Conservation (phyloP, 2,329 filamentous ascomycete species). For the Rhytidhysteron rufulum region DNA sequence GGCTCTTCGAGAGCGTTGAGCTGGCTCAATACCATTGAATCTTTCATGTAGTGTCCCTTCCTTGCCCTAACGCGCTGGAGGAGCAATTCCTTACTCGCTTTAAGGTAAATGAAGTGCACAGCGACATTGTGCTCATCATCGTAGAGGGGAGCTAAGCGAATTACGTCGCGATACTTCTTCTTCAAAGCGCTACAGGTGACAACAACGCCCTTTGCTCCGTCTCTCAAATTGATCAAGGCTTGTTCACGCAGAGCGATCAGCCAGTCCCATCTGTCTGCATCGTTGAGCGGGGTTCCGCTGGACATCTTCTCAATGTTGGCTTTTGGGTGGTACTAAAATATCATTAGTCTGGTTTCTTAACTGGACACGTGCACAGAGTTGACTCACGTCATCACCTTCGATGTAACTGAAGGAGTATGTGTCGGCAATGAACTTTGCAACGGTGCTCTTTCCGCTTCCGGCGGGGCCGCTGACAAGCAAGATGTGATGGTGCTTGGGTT, state of each 20-base stretch:
- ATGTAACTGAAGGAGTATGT: constrained; percentile 45
- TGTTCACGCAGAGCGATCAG: constrained; percentile 54
- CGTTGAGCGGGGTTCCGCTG: constrained; percentile 76
- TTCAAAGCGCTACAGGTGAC: constrained; percentile 95
- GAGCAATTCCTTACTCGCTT: constrained; percentile 71
- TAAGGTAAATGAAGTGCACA: constrained; percentile 89
- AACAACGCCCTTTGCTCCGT: constrained; percentile 62
- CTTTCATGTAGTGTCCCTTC: constrained; percentile 91
- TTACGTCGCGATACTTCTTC: constrained; percentile 85
- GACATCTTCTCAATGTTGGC: constrained; percentile 76
- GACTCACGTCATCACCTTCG: constrained; percentile 49
- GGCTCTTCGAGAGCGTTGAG: constrained; percentile 85
- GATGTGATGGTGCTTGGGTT: constrained; percentile 43
- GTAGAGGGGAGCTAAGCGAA: constrained; percentile 48
- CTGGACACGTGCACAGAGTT: neutral
- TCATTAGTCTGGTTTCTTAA: constrained; percentile 8
- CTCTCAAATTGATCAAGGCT: constrained; percentile 34
- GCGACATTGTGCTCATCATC: constrained; percentile 40
- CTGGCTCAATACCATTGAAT: constrained; percentile 91
- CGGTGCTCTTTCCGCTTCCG: constrained; percentile 53
- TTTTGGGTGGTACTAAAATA: constrained; percentile 45
- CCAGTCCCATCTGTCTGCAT: constrained; percentile 98
- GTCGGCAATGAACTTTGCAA: constrained; percentile 44
- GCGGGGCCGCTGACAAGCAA: constrained; percentile 52
- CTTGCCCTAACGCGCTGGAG: constrained; percentile 70